A percentile compares a stretch with the other conserved stretches of the same genome.
phyloP scores from a whole-genome alignment of 305 asterid species.

The Fraxinus floribunda region DNA sequence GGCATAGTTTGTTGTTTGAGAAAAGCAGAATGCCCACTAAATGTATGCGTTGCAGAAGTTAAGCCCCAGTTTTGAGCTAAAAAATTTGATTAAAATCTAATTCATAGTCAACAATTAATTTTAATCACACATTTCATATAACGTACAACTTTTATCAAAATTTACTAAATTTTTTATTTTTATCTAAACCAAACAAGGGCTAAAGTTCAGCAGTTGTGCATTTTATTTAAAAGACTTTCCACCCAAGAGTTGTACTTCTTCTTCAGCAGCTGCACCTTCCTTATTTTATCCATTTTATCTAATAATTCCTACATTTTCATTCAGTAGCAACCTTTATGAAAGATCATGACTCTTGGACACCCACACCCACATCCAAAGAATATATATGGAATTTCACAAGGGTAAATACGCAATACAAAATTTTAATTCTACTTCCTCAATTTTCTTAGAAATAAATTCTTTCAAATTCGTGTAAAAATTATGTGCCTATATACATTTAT shows the following conservation, averaged over 20 bases:
- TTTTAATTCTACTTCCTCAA: neutral
- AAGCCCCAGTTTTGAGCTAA: neutral
- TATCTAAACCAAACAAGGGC: neutral
- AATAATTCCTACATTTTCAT: neutral
- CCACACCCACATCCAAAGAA: neutral
- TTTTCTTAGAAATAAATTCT: neutral
- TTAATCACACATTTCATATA: too few relatives aligned
- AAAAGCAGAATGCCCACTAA: neutral
- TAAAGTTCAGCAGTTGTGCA: neutral
- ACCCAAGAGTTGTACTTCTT: neutral
- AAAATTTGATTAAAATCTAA: neutral
- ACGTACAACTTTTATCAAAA: neutral
- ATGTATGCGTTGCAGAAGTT: neutral
- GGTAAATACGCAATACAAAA: neutral
- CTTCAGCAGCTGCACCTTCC: neutral
- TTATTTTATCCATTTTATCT: neutral
- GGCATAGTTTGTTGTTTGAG: neutral
- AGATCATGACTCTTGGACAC: neutral
- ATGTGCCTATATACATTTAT: neutral
- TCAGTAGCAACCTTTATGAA: neutral
- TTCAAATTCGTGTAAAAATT: neutral
- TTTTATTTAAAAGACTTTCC: neutral
- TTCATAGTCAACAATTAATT: too few relatives aligned
- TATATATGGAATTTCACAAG: neutral
- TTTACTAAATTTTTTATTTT: neutral